Percentiles rank a stretch among this genome's conserved stretches.
phyloP scores from a whole-genome alignment of 805 yeast species.

The Jamesozyma piceae region DNA sequence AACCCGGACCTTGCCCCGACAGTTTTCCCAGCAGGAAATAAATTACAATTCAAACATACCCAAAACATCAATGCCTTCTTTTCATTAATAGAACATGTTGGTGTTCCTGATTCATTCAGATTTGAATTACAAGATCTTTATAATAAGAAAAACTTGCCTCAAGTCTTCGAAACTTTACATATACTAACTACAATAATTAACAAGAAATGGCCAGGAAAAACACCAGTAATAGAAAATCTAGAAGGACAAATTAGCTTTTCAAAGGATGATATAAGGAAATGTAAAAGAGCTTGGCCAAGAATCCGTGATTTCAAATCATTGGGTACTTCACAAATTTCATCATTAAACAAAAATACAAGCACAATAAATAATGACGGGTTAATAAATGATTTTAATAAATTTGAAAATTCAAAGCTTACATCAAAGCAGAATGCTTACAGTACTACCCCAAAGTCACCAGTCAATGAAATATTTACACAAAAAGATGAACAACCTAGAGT shows the following conservation, averaged over 20 bases:
- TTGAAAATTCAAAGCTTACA: constrained; percentile 1
- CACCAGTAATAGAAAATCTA: constrained; percentile 53
- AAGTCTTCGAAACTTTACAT: constrained; percentile 87
- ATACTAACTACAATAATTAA: constrained; percentile 72
- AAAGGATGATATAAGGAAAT: constrained; percentile 56
- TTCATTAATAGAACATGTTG: constrained; percentile 54
- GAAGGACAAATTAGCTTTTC: constrained; percentile 52
- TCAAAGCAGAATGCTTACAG: neutral
- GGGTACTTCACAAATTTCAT: constrained; percentile 29
- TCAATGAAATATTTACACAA: neutral
- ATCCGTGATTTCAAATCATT: constrained; percentile 69
- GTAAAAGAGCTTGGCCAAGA: constrained; percentile 55
- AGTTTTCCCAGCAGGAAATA: constrained; percentile 48
- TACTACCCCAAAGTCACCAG: neutral
- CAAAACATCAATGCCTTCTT: constrained; percentile 86
- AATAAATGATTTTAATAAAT: constrained; percentile 18
- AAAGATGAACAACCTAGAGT: neutral
- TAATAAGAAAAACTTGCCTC: constrained; percentile 85
- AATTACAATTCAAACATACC: constrained; percentile 77
- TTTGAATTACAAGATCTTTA: constrained; percentile 90
- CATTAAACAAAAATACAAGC: constrained; percentile 9
- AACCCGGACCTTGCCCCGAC: constrained; percentile 54
- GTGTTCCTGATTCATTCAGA: constrained; percentile 77
- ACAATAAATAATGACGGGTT: constrained; percentile 9
- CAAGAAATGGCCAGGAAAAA: constrained; percentile 40